phyloP scores from a whole-genome alignment of 345 rosid genomes.

The Arabidopsis thaliana region DNA sequence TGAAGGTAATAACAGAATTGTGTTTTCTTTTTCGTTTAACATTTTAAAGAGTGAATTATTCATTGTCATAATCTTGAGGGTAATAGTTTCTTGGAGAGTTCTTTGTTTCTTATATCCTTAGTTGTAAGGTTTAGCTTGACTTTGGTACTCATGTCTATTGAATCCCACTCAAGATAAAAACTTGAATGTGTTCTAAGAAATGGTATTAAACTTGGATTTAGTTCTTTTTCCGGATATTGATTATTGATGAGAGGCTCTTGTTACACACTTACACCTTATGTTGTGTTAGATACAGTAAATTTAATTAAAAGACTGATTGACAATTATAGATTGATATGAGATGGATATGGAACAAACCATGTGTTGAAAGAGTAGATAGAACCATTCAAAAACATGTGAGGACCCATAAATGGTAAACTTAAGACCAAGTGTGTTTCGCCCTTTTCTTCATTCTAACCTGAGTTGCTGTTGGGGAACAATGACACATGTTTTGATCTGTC shows the following conservation, averaged over 20 bases:
- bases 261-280: background rate
- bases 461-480: constrained; percentile 41
- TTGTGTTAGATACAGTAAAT: background rate
- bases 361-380: constrained; percentile 39
- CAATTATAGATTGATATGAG: constrained; percentile 19
- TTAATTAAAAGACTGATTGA: constrained; percentile 8
- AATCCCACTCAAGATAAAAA: background rate
- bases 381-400: constrained; percentile 33
- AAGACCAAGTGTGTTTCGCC: constrained; percentile 34
- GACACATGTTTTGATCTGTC: constrained; percentile 42
- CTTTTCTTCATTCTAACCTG: constrained; percentile 35
- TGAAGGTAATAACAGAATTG: background rate
- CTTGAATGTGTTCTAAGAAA: constrained; percentile 11
- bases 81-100: background rate
- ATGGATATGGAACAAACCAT: constrained; percentile 40
- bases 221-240: constrained; percentile 20
- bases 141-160: background rate
- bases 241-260: background rate
- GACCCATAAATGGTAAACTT: constrained; percentile 42
- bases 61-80: background rate
- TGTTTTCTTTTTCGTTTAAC: background rate
- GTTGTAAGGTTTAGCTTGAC: background rate
- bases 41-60: background rate
- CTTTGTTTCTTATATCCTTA: background rate
- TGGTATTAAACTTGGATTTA: background rate